Evolutionary conservation across 2,329 filamentous ascomycete genomes (phyloP), one percentile per base, ranked within the genome.

Genomic region (Fusarium papillatum): DNA sequence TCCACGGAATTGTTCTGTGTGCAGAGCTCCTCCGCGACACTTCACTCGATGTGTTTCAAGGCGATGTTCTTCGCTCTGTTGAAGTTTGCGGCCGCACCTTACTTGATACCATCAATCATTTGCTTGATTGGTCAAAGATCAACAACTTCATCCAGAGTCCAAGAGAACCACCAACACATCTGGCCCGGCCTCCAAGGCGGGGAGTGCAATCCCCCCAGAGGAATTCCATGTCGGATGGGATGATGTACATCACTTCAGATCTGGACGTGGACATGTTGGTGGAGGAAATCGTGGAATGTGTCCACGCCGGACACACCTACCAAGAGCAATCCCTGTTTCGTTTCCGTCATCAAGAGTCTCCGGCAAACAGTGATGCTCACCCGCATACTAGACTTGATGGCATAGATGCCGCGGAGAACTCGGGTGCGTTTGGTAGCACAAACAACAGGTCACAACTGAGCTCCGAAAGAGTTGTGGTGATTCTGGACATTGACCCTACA

Each of bases 1-100:
- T 93, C 2, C 91, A 93, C 68, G 91, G 91, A 2, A 88, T 93
- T 38, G 81, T 93, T 0, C 87, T 89, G 0, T 89, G 84, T 68
- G 84, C 86, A 0, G 89, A 91, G 72, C 82, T 91, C 8, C 77
- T 92, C 1, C 84, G 86, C 8, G 89, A 91, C 13, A 90, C 88
- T 0, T 65, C 82, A 0, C 81, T 91, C 34, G 84, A 85, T 63
- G 84, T 84, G 4, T 84, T 86, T n/a, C 89, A 90, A 70, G 82
- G 84, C 4, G 85, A 87, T 31, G 83, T 88, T 31, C 78, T 88
- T 1, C 83, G 86, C 41, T 88, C 87, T 3, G 86, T 91, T 46
- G 86, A 90, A 64, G 85, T 84, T 5, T 90, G 87, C 29, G 86
- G 87, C 1, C 85, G 86, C 19, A 90, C 89, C 0, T 79, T 91